Evolutionary conservation across 2,329 filamentous ascomycete species (phyloP).

Genomic region (Hymenoscyphus infarciens): DNA sequence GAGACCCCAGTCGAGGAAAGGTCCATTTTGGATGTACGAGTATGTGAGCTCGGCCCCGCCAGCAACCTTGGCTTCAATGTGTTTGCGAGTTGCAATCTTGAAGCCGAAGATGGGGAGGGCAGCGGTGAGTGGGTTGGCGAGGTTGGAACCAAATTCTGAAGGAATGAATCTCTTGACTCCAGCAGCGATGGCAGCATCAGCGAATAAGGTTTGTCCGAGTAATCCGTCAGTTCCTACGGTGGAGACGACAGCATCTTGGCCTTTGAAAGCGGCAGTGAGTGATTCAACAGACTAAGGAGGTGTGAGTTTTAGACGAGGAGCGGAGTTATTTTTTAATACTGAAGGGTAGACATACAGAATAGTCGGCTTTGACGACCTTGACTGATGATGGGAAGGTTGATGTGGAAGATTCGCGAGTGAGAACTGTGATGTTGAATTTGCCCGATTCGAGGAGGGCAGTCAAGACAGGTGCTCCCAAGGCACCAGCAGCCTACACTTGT

Average conservation of each 20-base stretch:
- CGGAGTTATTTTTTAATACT: not conserved
- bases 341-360: constrained; percentile 26
- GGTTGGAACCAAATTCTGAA: constrained; percentile 49
- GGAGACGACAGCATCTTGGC: constrained; percentile 57
- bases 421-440: constrained; percentile 46
- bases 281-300: constrained; percentile 33
- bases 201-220: constrained; percentile 46
- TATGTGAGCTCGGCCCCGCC: constrained; percentile 45
- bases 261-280: constrained; percentile 46
- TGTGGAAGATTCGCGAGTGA: constrained; percentile 40
- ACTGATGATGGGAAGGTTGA: constrained; percentile 33
- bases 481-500: constrained; percentile 24
- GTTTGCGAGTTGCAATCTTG: constrained; percentile 45
- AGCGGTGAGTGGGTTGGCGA: constrained; percentile 38
- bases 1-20: constrained; percentile 58
- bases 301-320: not conserved
- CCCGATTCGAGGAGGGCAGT: constrained; percentile 25
- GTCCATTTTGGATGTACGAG: constrained; percentile 49
- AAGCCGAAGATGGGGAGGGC: constrained; percentile 48
- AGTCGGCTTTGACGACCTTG: constrained; percentile 45
- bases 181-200: constrained; percentile 56
- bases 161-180: constrained; percentile 61
- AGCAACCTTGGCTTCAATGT: constrained; percentile 40
- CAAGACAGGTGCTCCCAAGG: constrained; percentile 27
- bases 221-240: constrained; percentile 38